A percentile compares a stretch with the other conserved stretches of the same genome.
These are phyloP conservation scores for Chaetomium olivaceum DNA, from an alignment of 2,329 filamentous ascomycete species.

Conservation along the genomic window DNA sequence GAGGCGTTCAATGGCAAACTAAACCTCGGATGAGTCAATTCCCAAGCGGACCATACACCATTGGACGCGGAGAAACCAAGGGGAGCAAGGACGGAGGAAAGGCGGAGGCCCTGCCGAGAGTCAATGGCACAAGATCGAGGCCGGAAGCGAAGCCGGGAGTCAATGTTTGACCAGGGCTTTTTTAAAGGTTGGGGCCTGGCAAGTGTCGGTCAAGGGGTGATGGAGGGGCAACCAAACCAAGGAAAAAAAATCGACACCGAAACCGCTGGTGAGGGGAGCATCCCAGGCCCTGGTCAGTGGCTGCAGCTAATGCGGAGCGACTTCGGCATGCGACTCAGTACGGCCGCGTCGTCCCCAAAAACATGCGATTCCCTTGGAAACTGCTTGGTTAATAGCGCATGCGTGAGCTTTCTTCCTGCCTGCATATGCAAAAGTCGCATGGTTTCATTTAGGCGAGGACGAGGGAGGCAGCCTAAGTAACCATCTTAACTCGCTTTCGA, in stretches of 20 bases:
- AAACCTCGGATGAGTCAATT: constrained; percentile 31
- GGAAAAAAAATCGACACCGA: constrained; percentile 34
- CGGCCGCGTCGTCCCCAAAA: not conserved
- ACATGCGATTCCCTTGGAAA: constrained; percentile 8
- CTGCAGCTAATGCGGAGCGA: constrained; percentile 19
- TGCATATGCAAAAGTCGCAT: not conserved
- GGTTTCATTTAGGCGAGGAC: not conserved
- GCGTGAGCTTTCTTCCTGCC: not conserved
- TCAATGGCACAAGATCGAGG: constrained; percentile 29
- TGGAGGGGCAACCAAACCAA: constrained; percentile 31
- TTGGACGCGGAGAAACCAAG: constrained; percentile 28
- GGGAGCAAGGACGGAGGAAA: constrained; percentile 17
- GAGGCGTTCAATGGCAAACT: constrained; percentile 18
- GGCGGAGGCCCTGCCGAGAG: constrained; percentile 25
- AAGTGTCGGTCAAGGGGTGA: constrained; percentile 27
- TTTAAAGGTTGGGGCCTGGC: constrained; percentile 19
- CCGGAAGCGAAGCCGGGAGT: constrained; percentile 26
- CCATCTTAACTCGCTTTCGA: not conserved
- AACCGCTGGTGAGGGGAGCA: constrained; percentile 30
- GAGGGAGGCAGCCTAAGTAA: not conserved
- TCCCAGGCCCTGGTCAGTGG: constrained; percentile 6
- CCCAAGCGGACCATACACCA: constrained; percentile 25
- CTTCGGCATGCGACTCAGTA: constrained; percentile 12
- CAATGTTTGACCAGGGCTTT: constrained; percentile 21
- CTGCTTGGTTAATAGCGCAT: constrained; percentile 8